Conservation (phyloP, 148 eudicot species). For the Chenopodium suecicum region DNA sequence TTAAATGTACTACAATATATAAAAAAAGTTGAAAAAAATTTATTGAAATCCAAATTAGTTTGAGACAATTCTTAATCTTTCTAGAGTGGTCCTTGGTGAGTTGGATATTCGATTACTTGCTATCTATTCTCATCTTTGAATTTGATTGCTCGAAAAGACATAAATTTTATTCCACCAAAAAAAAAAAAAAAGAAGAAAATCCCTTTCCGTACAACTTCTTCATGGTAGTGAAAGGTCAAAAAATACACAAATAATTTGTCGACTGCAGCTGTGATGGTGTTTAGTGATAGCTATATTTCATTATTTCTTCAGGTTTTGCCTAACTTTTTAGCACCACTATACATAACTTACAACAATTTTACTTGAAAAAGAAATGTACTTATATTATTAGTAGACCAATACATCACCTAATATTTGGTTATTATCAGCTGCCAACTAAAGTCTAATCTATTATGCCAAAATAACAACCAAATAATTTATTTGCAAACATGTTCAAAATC, state of each 20-base stretch:
- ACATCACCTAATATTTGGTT: constrained; percentile 21
- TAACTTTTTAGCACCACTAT: neutral
- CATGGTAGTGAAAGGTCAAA: constrained; percentile 12
- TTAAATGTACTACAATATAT: too few relatives aligned
- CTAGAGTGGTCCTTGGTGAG: constrained; percentile 20
- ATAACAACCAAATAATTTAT: neutral
- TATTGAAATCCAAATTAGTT: too few relatives aligned
- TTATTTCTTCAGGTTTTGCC: neutral
- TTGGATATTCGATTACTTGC: constrained; percentile 15
- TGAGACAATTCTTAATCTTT: neutral
- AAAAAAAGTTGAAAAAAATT: too few relatives aligned
- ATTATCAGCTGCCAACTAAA: constrained; percentile 9
- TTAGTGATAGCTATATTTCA: neutral
- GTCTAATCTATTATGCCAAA: neutral
- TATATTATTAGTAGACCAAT: constrained; percentile 5
- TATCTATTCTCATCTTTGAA: constrained; percentile 5
- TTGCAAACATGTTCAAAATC: neutral
- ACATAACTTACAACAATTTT: neutral
- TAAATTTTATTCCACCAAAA: neutral
- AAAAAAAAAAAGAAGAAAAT: too few relatives aligned
- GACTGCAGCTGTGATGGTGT: neutral
- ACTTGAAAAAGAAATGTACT: neutral
- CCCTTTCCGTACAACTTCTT: constrained; percentile 6
- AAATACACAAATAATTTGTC: constrained; percentile 9
- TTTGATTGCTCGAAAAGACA: constrained; percentile 7